Base-by-base conservation (phyloP, 345 rosid species). In the Dimocarpus longan region DNA sequence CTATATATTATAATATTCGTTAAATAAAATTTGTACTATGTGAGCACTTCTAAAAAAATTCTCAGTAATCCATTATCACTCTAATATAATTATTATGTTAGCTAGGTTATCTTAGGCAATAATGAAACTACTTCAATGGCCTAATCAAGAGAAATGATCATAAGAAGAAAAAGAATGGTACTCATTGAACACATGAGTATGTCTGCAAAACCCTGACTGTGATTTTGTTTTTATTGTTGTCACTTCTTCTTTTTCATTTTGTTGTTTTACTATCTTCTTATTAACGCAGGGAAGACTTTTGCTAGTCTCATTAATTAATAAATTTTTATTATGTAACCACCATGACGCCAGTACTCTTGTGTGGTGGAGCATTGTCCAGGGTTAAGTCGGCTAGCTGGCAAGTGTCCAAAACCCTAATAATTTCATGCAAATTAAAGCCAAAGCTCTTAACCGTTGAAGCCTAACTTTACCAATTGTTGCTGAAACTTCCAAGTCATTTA, bases 131-230 rank as follows among this genome's bases (percentile, higher is more conserved):
- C 28, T 26, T 26, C 46, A 66, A 37, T 37, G 13, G 46, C 70
- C 43, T 12, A 6, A 42, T 60, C 26, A 12, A 68, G 54, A 68
- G 19, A 15, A 21, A 40, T 10, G 0, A 18, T n/a, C n/a, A 43
- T 43, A 43, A 21, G 12, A 60, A 10, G 11, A 60, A 22, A n/a
- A 57, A 22, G 12, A 59, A 22, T 7, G 12, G 56, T 28, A 75
- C 62, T 63, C 62, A 62, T 39, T 39, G 63, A 74, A n/a, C 84
- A 80, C 71, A 80, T 80, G 64, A 71, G 67, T 57, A 19, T 80
- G 86, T 84, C 84, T 68, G 46, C 65, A 59, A 67, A 80, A 56
- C 52, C 83, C 79, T 79, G 46, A 78, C 79, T 78, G 16, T 10
- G 50, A 40, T 24, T 84, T 84, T 84, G 84, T 74, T 78, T 66